Percentiles rank a stretch among this genome's conserved stretches.
Evolutionary conservation across 2,329 filamentous ascomycete species (phyloP).

Genomic region (Verticillium nubilum): DNA sequence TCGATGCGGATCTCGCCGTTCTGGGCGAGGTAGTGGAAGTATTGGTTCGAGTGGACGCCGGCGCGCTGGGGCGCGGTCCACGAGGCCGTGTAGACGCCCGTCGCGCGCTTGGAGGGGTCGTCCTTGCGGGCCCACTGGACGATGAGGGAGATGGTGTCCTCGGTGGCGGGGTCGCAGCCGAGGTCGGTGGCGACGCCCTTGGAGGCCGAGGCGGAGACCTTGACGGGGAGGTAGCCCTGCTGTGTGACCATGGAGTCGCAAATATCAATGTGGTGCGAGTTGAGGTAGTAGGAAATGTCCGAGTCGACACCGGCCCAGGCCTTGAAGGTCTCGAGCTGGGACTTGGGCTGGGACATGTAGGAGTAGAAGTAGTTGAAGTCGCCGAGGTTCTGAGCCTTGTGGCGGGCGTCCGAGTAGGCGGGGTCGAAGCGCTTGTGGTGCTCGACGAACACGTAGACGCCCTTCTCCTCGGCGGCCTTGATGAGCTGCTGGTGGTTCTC

Average conservation of each 20-base stretch:
- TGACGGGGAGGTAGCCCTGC: conserved; percentile 67
- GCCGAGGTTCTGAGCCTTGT: conserved; percentile 69
- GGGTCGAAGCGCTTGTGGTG: conserved; percentile 97
- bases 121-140: conserved; percentile 79
- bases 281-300: conserved; percentile 94
- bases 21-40: conserved; percentile 89
- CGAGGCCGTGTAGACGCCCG: conserved; percentile 86
- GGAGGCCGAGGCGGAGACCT: conserved; percentile 71
- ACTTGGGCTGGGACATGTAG: conserved; percentile 94
- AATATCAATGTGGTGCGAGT: conserved; percentile 90
- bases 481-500: conserved; percentile 74
- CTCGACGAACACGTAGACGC: conserved; percentile 88
- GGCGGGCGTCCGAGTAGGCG: conserved; percentile 81
- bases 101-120: conserved; percentile 66
- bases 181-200: conserved; percentile 73
- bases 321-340: conserved; percentile 88
- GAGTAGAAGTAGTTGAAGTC: conserved; percentile 99
- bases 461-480: conserved; percentile 63
- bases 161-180: conserved; percentile 74
- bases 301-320: conserved; percentile 88
- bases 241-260: conserved; percentile 83
- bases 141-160: conserved; percentile 88
- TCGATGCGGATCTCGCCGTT: conserved; percentile 84
- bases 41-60: conserved; percentile 94
- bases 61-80: conserved; percentile 93